These are phyloP conservation scores for Chrysanthemum lavandulifolium DNA, from an alignment of 129 eudicot genomes.

Conservation along the genomic window DNA sequence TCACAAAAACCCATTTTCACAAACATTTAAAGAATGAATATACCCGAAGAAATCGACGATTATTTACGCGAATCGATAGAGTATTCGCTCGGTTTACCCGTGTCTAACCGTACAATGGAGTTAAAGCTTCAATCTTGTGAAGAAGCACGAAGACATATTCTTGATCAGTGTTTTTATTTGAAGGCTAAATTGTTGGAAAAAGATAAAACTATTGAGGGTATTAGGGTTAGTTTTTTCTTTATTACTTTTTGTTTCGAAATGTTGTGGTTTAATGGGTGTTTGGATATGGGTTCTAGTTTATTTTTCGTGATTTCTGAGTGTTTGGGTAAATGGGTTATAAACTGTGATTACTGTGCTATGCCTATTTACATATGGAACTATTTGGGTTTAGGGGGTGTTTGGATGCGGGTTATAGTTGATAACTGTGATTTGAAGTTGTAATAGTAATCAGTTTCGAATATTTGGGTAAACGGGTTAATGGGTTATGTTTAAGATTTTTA, in stretches of 20 bases:
- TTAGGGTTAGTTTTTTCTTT: conserved; percentile 45
- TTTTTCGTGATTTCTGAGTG: background rate
- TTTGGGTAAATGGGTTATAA: background rate
- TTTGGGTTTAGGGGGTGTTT: conserved; percentile 5
- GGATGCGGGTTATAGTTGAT: background rate
- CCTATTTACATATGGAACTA: background rate
- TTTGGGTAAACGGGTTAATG: background rate
- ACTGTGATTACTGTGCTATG: background rate
- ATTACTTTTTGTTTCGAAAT: background rate
- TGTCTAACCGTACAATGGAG: conserved; percentile 50
- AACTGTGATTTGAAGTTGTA: background rate
- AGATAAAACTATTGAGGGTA: conserved; percentile 51
- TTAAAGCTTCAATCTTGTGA: conserved; percentile 58
- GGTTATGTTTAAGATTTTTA: background rate
- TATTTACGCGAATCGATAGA: conserved; percentile 76
- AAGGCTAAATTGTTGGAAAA: conserved; percentile 56
- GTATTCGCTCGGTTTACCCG: conserved; percentile 56
- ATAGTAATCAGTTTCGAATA: background rate
- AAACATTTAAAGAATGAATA: conserved; percentile 42
- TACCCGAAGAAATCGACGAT: conserved; percentile 67
- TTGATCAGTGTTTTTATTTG: conserved; percentile 46
- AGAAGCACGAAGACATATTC: conserved; percentile 40
- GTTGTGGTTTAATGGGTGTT: background rate
- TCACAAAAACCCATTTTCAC: background rate
- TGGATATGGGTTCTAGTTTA: background rate